These are phyloP conservation scores for Erodium maritimum DNA, from an alignment of 345 rosid genomes.

Conservation along the genomic window DNA sequence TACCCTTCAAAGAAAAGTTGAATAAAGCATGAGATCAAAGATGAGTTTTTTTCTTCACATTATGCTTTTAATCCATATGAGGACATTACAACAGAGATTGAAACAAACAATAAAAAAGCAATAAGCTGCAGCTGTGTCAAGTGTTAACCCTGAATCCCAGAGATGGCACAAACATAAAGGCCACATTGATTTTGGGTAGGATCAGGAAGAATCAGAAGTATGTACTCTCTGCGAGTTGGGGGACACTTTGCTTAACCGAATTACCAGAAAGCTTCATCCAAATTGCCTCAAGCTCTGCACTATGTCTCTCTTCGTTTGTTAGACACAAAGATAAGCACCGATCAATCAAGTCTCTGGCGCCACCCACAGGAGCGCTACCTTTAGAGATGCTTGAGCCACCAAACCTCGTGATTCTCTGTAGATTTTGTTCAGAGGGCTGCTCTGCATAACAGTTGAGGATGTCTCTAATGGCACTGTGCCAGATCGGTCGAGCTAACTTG, in stretches of 20 bases:
- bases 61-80: too few relatives aligned
- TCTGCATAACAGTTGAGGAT: constrained; percentile 34
- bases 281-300: constrained; percentile 51
- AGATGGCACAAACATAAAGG: too few relatives aligned
- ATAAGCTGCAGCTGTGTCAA: too few relatives aligned
- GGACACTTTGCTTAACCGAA: constrained; percentile 15
- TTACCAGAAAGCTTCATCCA: constrained; percentile 34
- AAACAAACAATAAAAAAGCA: too few relatives aligned
- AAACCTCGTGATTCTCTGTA: constrained; percentile 47
- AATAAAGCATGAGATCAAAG: too few relatives aligned
- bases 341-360: constrained; percentile 51
- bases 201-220: too few relatives aligned
- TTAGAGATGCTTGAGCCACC: constrained; percentile 32
- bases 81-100: too few relatives aligned
- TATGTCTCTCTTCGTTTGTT: constrained; percentile 48
- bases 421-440: constrained; percentile 56
- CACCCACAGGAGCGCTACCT: constrained; percentile 20
- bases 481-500: constrained; percentile 61
- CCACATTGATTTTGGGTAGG: too few relatives aligned
- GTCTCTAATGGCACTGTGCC: constrained; percentile 60
- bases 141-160: too few relatives aligned
- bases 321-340: constrained; percentile 53
- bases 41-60: too few relatives aligned
- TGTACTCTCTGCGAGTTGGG: not conserved
- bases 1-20: too few relatives aligned